These are phyloP conservation scores for Tetrahymena malaccensis DNA, from an alignment of 73 alveolate genomes.

Conservation along the genomic window DNA sequence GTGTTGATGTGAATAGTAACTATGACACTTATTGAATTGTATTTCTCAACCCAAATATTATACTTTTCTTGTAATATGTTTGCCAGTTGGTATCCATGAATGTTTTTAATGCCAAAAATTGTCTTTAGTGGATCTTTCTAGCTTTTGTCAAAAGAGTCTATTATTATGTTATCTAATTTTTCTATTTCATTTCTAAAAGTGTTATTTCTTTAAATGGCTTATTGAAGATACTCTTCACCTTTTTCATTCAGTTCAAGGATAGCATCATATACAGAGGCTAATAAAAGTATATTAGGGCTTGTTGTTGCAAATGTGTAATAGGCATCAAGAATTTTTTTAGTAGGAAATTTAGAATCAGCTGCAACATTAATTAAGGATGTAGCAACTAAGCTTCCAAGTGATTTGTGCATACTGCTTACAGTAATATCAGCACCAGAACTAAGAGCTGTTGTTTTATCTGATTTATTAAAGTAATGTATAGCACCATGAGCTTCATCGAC, in stretches of 20 bases:
- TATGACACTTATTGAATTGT: background rate
- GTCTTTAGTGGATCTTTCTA: constrained; percentile 20
- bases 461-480: constrained; percentile 2
- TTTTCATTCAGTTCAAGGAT: background rate
- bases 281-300: background rate
- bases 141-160: background rate
- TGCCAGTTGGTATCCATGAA: background rate
- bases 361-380: constrained; percentile 16
- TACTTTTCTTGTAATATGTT: background rate
- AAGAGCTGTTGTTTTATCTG: constrained; percentile 6
- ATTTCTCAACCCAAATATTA: constrained; percentile 5
- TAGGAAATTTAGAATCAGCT: background rate
- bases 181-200: background rate
- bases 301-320: constrained; percentile 3
- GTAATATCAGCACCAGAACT: constrained; percentile 20
- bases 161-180: background rate
- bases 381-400: constrained; percentile 15
- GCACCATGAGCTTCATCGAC: constrained; percentile 46
- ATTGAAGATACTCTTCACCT: background rate
- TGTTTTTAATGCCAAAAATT: background rate
- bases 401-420: background rate
- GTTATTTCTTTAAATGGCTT: background rate
- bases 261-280: constrained; percentile 21
- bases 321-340: background rate
- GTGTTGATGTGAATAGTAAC: constrained; percentile 14